phyloP scores from a whole-genome alignment of 768 basidiomycete species.

The Lactarius sanguifluus region DNA sequence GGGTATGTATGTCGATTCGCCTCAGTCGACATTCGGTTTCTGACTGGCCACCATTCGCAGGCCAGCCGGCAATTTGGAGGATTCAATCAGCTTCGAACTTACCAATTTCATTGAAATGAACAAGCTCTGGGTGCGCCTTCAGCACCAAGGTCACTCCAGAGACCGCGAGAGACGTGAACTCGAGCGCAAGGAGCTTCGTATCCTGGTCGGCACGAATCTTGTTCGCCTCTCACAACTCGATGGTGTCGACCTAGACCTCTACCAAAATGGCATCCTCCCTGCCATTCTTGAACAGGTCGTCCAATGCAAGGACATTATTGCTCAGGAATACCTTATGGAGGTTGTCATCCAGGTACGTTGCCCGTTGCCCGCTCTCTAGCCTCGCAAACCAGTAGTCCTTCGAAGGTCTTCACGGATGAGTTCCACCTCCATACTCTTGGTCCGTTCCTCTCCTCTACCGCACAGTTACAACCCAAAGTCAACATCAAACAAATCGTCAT shows the following conservation, averaged over 20 bases:
- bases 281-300: conserved; percentile 96
- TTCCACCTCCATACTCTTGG: conserved; percentile 97
- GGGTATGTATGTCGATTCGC: conserved; percentile 55
- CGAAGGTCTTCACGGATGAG: conserved; percentile 94
- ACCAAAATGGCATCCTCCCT: conserved; percentile 81
- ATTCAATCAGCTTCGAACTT: conserved; percentile 93
- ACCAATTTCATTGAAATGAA: conserved; percentile 99
- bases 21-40: neutral
- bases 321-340: conserved; percentile 99
- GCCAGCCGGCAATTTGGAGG: conserved; percentile 85
- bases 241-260: conserved; percentile 93
- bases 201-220: conserved; percentile 96
- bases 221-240: conserved; percentile 94
- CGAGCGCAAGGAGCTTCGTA: conserved; percentile 92
- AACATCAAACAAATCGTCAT: conserved; percentile 99
- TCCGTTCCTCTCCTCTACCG: conserved; percentile 93
- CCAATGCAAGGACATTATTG: conserved; percentile 97
- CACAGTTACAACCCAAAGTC: conserved; percentile 95
- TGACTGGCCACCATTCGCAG: conserved; percentile 42
- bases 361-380: neutral
- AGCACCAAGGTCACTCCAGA: conserved; percentile 95
- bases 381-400: conserved; percentile 2
- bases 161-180: conserved; percentile 97
- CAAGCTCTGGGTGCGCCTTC: conserved; percentile 98
- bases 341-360: conserved; percentile 90